Base-by-base conservation (phyloP, 1,284 basidiomycete species). In the Porogramme epimiltina region DNA sequence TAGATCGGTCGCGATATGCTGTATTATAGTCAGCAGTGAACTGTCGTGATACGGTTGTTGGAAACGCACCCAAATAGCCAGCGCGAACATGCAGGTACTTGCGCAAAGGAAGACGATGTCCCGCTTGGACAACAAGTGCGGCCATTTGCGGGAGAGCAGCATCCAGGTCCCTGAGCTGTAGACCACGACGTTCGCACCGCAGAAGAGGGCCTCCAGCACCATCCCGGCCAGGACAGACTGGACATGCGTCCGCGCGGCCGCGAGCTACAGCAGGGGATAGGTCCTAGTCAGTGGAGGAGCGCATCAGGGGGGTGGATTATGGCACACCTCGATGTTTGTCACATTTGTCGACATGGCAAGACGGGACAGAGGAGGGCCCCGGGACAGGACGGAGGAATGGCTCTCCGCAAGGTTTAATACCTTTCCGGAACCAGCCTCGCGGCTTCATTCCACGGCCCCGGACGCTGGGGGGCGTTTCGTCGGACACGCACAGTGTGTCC, bases 141-240 rank as follows among this genome's bases (percentile, higher is more conserved):
- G 25, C 40, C 24, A 31, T 15, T 43, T 33, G 9, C 46, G 37
- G 23, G 38, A 24, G 31, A 54, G 48, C 2, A 54, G 26, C 13
- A 42, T 43, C 52, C 52, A 54, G 24, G 44, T 37, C 11, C 47
- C 34, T 16, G 45, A 20, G 11, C 47, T 47, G 20, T 49, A 54
- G 22, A 47, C 44, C 2, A 54, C 40, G 18, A 36, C 23, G 36
- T 49, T 49, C 8, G 44, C 41, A 13, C 52, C 52, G 28, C 49
- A 54, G 33, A 49, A 46, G 44, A 54, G 25, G 13, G 52, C 28
- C 42, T 54, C 47, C 5, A 54, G 25, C 28, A 49, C 45, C 25
- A 54, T 40, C 25, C 47, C 39, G 4, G 45, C 44, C 20, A 54
- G 39, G 4, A 34, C 45, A 8, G 45, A 42, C 19, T 34, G 16